A percentile compares a stretch with the other conserved stretches of the same genome.
phyloP scores from a whole-genome alignment of 2,329 filamentous ascomycete genomes.

The Pseudogymnoascus sp. region DNA sequence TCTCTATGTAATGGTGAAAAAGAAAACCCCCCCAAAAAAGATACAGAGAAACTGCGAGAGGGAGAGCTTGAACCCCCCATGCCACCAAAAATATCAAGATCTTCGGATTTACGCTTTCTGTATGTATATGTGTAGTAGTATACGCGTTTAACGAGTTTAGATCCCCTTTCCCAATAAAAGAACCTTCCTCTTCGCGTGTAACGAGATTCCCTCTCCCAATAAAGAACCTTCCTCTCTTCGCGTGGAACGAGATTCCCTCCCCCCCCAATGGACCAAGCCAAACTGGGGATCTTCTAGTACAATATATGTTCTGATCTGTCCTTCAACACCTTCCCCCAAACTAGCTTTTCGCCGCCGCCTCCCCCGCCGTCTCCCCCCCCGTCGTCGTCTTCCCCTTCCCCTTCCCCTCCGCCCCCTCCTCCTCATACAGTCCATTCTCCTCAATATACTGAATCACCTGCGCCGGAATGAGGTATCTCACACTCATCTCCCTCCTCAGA shows the following conservation, averaged over 20 bases:
- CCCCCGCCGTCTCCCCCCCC: not conserved
- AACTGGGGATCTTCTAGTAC: not conserved
- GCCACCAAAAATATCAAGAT: conserved; percentile 6
- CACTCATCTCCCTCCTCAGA: conserved; percentile 71
- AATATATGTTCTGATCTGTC: not conserved
- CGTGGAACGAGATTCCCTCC: not conserved
- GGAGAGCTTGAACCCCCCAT: not conserved
- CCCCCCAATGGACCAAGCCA: not conserved
- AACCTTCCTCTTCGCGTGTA: conserved; percentile 1
- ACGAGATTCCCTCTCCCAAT: not conserved
- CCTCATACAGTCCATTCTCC: conserved; percentile 57
- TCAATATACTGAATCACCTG: conserved; percentile 70
- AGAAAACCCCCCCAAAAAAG: not conserved
- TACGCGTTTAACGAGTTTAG: conserved; percentile 4
- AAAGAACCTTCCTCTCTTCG: not conserved
- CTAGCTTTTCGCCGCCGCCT: not conserved
- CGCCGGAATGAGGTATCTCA: conserved; percentile 68
- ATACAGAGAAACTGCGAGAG: not conserved
- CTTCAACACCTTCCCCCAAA: not conserved
- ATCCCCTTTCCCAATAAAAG: not conserved
- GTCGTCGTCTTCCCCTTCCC: conserved; percentile 17
- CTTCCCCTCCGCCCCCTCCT: conserved; percentile 29
- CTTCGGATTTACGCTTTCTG: conserved; percentile 3
- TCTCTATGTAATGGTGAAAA: not conserved
- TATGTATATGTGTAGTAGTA: not conserved